These are phyloP conservation scores for Ophiocordyceps unilateralis DNA, from an alignment of 2,329 filamentous ascomycete species.

Conservation along the genomic window DNA sequence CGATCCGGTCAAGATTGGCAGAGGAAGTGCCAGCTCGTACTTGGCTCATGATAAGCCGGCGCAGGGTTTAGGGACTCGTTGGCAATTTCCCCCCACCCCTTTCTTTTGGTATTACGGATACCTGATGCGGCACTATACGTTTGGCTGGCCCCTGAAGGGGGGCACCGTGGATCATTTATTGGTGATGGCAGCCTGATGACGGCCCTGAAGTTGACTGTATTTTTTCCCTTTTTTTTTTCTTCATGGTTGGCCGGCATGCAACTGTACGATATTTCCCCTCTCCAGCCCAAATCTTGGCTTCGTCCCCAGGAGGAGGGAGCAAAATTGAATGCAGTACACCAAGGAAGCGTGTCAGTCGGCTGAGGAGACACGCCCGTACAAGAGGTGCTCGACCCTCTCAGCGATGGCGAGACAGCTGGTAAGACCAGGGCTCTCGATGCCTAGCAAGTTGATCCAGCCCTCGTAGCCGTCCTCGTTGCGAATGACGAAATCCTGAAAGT, in stretches of 20 bases:
- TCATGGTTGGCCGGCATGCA: background rate
- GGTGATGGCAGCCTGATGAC: too few relatives aligned
- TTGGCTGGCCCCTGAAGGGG: background rate
- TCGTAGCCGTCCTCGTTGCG: slow-evolving; percentile 56
- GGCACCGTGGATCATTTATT: background rate
- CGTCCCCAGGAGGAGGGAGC: background rate
- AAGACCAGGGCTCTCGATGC: slow-evolving; percentile 84
- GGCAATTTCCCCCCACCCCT: background rate
- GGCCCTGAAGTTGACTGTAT: too few relatives aligned
- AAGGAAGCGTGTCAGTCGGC: background rate
- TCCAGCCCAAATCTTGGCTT: background rate
- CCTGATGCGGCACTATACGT: background rate
- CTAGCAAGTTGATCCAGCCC: slow-evolving; percentile 79
- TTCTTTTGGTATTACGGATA: background rate
- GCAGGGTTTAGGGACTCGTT: background rate
- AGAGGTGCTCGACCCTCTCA: slow-evolving; percentile 45
- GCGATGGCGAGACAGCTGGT: slow-evolving; percentile 77
- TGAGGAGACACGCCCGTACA: slow-evolving; percentile 20
- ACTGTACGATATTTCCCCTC: background rate
- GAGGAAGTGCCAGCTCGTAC: too few relatives aligned
- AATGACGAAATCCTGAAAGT: slow-evolving; percentile 76
- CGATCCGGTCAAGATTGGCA: too few relatives aligned
- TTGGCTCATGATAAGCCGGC: too few relatives aligned
- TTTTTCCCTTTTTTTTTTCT: too few relatives aligned
- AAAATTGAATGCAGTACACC: background rate